Evolutionary conservation across 495 filamentous ascomycete species (phyloP), one percentile per base, ranked within the genome.

Genomic region (Penicillium maclennaniae): DNA sequence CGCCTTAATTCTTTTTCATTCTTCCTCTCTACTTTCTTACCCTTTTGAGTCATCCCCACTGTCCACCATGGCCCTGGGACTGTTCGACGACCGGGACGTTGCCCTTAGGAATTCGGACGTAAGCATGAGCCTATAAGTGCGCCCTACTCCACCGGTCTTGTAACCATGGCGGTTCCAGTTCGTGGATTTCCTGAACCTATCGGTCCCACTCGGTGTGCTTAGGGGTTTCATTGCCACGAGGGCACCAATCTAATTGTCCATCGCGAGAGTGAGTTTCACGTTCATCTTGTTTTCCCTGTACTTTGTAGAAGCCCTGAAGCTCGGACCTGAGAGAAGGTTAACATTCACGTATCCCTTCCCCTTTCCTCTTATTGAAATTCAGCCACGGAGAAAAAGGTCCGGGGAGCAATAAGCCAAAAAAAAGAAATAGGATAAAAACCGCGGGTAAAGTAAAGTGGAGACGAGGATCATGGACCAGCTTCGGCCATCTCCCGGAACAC

Each of bases 121-220:
- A 34, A 34, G 38, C 21, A 12, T 12, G 7, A 20, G 37, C 36
- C 25, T 55, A 34, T 36, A 45, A 15, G 17, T 28, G 28, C 15
- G 19, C 36, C n/a, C 46, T 46, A 36, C 43, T 20, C 19, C n/a
- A 49, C 34, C 45, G 8, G 38, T 31, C 38, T 43, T 52, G 52
- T 59, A 59, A 59, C 56, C 52, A 51, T 55, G 51, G 56, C 47
- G 47, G 56, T 59, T 55, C 51, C 56, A 55, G 51, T 48, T 54
- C 53, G 37, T 46, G 27, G 42, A 5, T 42, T 51, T 56, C 43
- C 53, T 51, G 46, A 49, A 48, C 28, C 40, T 55, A 20, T 27
- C 14, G 28, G 55, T 41, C 43, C 55, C 55, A 53, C 49, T 52
- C 49, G 39, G 38, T 39, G 10, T 45, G 36, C 14, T 45, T 51